Evolutionary conservation across 2,329 filamentous ascomycete genomes (phyloP), one percentile per base, ranked within the genome.

Genomic region (Beauveria brongniartii): DNA sequence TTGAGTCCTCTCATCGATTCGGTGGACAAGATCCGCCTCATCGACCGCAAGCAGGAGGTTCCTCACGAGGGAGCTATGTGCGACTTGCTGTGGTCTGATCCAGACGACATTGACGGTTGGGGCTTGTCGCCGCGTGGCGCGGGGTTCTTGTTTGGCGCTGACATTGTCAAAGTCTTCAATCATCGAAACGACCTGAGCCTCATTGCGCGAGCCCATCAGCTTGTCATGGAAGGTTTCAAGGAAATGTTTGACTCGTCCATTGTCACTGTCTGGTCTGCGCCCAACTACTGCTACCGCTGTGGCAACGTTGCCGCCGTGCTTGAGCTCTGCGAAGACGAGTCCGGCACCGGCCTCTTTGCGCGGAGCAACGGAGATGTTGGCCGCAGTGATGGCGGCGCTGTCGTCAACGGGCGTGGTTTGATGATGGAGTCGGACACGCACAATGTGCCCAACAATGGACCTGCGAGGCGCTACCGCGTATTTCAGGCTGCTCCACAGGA

Each of bases 161-260:
- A 97, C 71, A 97, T 97, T 62, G 93, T 97, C 69, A 95, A 94
- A 69, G 86, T 87, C 65, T 99, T 99, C 78, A 99, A 97, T 75
- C 88, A 97, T 74, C 85, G 87, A 62, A 99, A 99, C 73, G 91
- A 96, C 70, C 82, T 99, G 30, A 91, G 88, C 24, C 82, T 99
- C 57, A 94, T 99, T 65, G 94, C 93, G 20, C 86, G 94, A 60
- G 94, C 94, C 1, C 94, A 99, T 72, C 94, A 99, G 74, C 85
- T 99, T 24, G 94, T 99, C 65, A 99, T 97, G 94, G 94, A 99
- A 73, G 94, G 94, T 0, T 99, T 97, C 75, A 97, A 97, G 77
- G 94, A 97, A 73, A 97, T 97, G 92, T 99, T 97, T 70, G 91
- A 96, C 71, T 89, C 87, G 16, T 91, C 87, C 53, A 97, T 99